Conservation (phyloP, 2,329 filamentous ascomycete genomes). For the Xylaria sp. region DNA sequence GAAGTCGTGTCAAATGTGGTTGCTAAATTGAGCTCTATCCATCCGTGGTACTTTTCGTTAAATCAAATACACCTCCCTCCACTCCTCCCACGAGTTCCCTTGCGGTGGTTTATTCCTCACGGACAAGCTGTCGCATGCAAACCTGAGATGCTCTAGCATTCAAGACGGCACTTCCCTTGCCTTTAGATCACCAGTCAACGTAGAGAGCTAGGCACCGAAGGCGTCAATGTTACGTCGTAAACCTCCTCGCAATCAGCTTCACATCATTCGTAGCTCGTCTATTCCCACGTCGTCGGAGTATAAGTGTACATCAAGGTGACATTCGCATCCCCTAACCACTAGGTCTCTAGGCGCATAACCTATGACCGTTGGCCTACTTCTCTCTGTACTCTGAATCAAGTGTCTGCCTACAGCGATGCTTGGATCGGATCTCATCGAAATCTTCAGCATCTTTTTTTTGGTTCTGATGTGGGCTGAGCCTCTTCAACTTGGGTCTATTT, state of each 20-base stretch:
- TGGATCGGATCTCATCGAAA: no score
- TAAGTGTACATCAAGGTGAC: background rate
- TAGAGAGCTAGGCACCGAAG: conserved; percentile 16
- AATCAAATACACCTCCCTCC: background rate
- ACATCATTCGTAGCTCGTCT: background rate
- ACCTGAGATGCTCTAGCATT: background rate
- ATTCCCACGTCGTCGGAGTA: background rate
- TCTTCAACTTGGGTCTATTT: no score
- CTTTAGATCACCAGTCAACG: conserved; percentile 6
- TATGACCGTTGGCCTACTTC: conserved; percentile 16
- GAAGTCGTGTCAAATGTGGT: background rate
- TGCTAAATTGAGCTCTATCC: background rate
- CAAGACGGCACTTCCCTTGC: conserved; percentile 17
- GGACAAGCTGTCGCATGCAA: conserved; percentile 1
- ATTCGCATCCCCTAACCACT: background rate
- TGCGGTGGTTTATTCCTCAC: conserved; percentile 1
- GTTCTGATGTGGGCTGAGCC: no score
- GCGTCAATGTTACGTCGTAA: conserved; percentile 6
- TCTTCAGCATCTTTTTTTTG: no score
- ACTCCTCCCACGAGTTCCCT: background rate
- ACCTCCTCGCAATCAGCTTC: background rate
- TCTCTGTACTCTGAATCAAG: conserved; percentile 13
- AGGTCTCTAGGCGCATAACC: conserved; percentile 2
- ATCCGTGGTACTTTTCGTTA: background rate
- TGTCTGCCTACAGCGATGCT: no score